phyloP scores from a whole-genome alignment of 352 stramenopile genomes.

The Globisporangium sylvaticum region DNA sequence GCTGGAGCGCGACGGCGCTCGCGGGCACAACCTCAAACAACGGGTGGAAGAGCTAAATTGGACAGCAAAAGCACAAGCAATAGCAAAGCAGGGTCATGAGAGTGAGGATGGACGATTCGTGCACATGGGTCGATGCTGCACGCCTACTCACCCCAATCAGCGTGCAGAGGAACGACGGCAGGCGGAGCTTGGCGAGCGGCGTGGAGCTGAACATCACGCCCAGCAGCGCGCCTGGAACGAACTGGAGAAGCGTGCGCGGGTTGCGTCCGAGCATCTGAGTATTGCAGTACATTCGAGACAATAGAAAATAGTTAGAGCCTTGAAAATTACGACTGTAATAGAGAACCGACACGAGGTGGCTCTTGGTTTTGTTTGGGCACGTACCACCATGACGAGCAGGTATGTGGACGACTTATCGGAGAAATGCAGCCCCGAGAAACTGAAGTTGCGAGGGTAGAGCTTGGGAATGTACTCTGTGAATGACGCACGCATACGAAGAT shows the following conservation, averaged over 20 bases:
- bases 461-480: slow-evolving; percentile 74
- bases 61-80: background rate
- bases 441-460: slow-evolving; percentile 58
- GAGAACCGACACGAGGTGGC: no score
- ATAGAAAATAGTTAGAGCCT: background rate
- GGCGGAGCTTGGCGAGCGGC: slow-evolving; percentile 60
- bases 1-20: slow-evolving; percentile 56
- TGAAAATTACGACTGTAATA: no score
- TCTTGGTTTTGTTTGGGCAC: background rate
- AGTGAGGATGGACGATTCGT: no score
- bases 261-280: slow-evolving; percentile 65
- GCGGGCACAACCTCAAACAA: slow-evolving; percentile 80
- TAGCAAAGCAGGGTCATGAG: no score
- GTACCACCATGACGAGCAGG: slow-evolving; percentile 67
- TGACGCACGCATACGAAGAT: background rate
- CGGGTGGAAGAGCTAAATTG: slow-evolving; percentile 46
- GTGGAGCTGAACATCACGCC: slow-evolving; percentile 69
- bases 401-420: slow-evolving; percentile 84
- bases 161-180: slow-evolving; percentile 68
- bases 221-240: slow-evolving; percentile 54
- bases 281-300: background rate
- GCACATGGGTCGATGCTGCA: no score
- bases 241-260: slow-evolving; percentile 47
- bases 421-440: slow-evolving; percentile 65
- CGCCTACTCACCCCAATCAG: slow-evolving; percentile 53